Percentiles rank a stretch among this genome's conserved stretches.
These are phyloP conservation scores for Pleurotus sapidus DNA, from an alignment of 768 basidiomycete genomes.

Conservation along the genomic window DNA sequence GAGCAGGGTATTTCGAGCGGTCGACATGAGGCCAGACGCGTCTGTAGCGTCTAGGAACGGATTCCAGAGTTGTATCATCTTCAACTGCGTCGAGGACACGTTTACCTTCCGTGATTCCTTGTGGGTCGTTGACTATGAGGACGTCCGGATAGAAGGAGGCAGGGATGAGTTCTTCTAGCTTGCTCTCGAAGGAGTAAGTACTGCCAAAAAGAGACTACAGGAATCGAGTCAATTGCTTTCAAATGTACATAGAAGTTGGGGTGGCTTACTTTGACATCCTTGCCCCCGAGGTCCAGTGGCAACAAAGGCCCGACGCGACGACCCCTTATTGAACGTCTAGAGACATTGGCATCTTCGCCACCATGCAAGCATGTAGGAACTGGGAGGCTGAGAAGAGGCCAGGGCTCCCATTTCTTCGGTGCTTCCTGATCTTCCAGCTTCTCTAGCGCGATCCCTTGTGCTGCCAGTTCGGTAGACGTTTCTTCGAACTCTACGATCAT, in stretches of 20 bases:
- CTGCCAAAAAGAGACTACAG: not conserved
- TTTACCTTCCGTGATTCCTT: constrained; percentile 7
- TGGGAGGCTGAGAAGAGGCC: constrained; percentile 14
- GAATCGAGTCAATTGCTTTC: not conserved
- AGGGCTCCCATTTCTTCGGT: constrained; percentile 13
- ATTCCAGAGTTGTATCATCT: not conserved
- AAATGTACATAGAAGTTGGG: too few relatives aligned
- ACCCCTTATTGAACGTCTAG: too few relatives aligned
- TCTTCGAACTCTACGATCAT: constrained; percentile 30
- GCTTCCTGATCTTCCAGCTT: constrained; percentile 10
- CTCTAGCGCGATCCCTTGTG: too few relatives aligned
- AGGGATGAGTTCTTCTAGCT: constrained; percentile 21
- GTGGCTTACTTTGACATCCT: too few relatives aligned
- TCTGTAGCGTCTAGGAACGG: constrained; percentile 12
- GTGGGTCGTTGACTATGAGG: constrained; percentile 22
- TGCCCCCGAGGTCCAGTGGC: too few relatives aligned
- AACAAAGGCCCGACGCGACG: too few relatives aligned
- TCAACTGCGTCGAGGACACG: not conserved
- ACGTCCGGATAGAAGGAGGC: constrained; percentile 17
- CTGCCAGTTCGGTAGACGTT: constrained; percentile 11
- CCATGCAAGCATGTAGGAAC: not conserved
- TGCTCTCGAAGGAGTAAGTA: constrained; percentile 8
- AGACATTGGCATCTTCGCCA: too few relatives aligned
- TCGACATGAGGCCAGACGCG: constrained; percentile 14
- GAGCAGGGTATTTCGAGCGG: not conserved